Conservation (phyloP, 2,329 filamentous ascomycete species). For the Diaporthe australafricana region DNA sequence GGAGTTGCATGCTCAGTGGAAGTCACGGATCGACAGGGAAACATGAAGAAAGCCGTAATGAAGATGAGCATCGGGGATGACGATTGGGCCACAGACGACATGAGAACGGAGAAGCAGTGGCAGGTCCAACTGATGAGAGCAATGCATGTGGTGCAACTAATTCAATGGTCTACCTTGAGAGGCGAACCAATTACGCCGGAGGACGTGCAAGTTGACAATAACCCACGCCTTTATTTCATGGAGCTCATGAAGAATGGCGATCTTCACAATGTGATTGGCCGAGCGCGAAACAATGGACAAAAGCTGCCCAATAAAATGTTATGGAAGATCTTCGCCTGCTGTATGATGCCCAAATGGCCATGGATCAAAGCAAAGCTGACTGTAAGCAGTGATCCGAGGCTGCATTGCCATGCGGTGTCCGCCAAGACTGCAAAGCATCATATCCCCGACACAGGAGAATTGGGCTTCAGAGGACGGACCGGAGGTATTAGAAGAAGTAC, state of each 20-base stretch:
- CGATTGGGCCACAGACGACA: not conserved
- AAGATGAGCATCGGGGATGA: not conserved
- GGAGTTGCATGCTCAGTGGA: not conserved
- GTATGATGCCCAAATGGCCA: not conserved
- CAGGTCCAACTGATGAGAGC: not conserved
- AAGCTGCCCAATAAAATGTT: not conserved
- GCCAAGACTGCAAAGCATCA: not conserved
- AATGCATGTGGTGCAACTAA: not conserved
- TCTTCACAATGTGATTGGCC: not conserved
- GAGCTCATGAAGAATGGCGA: conserved; percentile 6
- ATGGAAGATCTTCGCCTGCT: conserved; percentile 6
- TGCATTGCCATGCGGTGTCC: not conserved
- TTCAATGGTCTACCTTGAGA: not conserved
- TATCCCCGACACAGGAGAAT: not conserved
- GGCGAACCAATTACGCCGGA: not conserved
- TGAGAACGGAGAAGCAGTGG: not conserved
- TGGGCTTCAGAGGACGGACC: not conserved
- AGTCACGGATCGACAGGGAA: not conserved
- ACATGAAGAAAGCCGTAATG: not conserved
- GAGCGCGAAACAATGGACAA: not conserved
- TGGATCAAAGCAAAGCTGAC: not conserved
- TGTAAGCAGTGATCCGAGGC: not conserved
- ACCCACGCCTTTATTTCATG: not conserved
- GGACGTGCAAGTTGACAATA: not conserved
- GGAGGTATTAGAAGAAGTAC: not conserved